Conservation (phyloP, 139 green algal genomes). For the Diplosphaera chodatii region DNA sequence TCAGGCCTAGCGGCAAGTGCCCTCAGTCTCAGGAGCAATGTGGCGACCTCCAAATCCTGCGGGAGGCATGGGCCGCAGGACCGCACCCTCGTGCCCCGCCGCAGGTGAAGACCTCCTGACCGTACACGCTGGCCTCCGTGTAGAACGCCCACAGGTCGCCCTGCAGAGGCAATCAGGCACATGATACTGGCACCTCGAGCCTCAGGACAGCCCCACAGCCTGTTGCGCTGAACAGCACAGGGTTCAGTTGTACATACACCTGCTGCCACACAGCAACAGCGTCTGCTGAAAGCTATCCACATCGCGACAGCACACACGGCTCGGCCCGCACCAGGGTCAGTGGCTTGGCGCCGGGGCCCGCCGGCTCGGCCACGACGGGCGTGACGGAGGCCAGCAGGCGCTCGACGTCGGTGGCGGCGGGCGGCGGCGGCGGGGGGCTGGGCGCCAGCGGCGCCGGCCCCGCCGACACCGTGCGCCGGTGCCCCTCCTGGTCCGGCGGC, state of each 20-base stretch:
- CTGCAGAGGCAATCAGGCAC: constrained; percentile 15
- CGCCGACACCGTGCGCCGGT: background rate
- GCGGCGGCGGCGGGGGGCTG: background rate
- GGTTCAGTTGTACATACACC: background rate
- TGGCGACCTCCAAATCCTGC: too few species aligned
- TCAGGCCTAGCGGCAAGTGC: too few species aligned
- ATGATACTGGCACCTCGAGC: too few species aligned
- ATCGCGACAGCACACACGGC: too few species aligned
- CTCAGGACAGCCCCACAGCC: background rate
- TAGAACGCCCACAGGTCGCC: constrained; percentile 57
- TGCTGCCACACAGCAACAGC: background rate
- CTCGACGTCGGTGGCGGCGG: constrained; percentile 20
- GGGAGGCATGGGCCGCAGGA: too few species aligned
- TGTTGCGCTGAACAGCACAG: background rate
- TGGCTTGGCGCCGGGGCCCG: background rate
- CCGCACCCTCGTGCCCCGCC: constrained; percentile 39
- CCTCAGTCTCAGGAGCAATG: too few species aligned
- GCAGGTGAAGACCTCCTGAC: constrained; percentile 27
- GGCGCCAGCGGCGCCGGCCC: background rate
- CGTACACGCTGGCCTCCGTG: constrained; percentile 39
- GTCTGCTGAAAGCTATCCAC: background rate
- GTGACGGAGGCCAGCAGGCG: constrained; percentile 12
- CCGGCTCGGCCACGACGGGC: background rate
- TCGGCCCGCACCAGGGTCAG: background rate
- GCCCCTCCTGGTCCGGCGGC: background rate